Base-by-base conservation (phyloP, 352 stramenopile species). In the Albugo candida region DNA sequence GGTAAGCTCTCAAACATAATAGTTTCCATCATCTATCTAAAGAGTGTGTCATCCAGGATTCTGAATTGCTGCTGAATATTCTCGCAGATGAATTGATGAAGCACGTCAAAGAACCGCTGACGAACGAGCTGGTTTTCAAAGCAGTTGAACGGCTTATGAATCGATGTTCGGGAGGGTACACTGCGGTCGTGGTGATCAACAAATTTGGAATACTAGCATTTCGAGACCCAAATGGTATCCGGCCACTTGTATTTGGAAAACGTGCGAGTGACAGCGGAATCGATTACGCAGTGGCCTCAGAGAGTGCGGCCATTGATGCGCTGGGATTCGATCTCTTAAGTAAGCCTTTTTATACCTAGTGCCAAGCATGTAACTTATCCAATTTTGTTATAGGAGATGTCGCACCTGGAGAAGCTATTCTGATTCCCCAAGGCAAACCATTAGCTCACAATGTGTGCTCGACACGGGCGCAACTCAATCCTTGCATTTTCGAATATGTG, bases 401-500 rank as follows among this genome's bases (percentile, higher is more conserved):
- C 11, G 74, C 75, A 17, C 85, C 95, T 1, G 95, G 95, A 45
- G 96, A 99, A 70, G 92, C 87, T 18, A 92, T 99, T 57, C 82
- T 98, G 36, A 83, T 99, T 53, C 91, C 70, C 59, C 74, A 86
- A 63, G 83, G 62, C 52, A 92, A 75, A 19, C 54, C 75, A 38
- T 81, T 97, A 27, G 75, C 83, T 45, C 83, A 74, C 11, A 81
- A 86, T 47, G 66, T 84, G 47, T 97, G 92, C 63, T 61, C 75
- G 36, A 56, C 67, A 11, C 48, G 67, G 36, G 59, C 70, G 11
- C 69, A 62, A 48, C 73, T 95, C 13, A 78, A 67, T 11, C 94
- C 95, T n/a, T 99, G 96, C 64, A 97, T 99, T 56, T 99, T 99
- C 61, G 96, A 99, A 74, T 97, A 99, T 67, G 95, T 99, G 36